Base-by-base conservation (phyloP, 148 eudicot species). In the Vaccinium vitisidaea region DNA sequence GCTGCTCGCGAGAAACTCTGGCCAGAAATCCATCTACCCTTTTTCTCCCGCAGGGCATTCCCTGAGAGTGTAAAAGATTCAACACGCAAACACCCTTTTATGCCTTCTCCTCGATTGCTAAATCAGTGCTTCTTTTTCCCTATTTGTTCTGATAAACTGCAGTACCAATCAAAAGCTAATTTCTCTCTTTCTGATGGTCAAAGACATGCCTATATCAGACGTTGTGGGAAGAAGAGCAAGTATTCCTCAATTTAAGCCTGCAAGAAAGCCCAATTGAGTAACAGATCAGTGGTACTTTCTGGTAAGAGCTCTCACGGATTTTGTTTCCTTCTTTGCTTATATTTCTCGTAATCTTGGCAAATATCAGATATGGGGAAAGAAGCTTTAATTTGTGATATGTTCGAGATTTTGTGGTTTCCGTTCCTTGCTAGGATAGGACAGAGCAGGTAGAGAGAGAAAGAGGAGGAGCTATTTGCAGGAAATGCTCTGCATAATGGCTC, bases 1-100 rank as follows among this genome's bases (percentile, higher is more conserved):
- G 76, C 94, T 95, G 49, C 86, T 93, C 8, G 98, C 94, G 56
- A 95, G 83, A 87, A 95, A 97, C 88, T 95, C 98, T 9, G 98
- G 98, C 99, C 99, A 97, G 84, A 95, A 93, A 89, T 97, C 99
- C 99, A 97, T 95, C 4, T 6, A 32, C 5, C 54, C 58, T 61
- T 63, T 15, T 55, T 27, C 27, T 63, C 30, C 48, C 18, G 21
- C 53, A 46, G 21, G 21, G 32, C 79, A 32, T 73, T 52, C 84
- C 79, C 79, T 2, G 43, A 16, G 9, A 2, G 11, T 25, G 3
- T 2, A 23, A 27, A 23, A 58, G n/a, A 36, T 18, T 3, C 70
- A 7, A 21, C 1, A 13, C 8, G 6, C 14, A 16, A 43, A 8
- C 49, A 16, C 54, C 65, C 27, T 32, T 53, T 19, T 53, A 59